Evolutionary conservation across 768 basidiomycete genomes (phyloP), one percentile per base, ranked within the genome.

Genomic region (Lyophyllum atratum): DNA sequence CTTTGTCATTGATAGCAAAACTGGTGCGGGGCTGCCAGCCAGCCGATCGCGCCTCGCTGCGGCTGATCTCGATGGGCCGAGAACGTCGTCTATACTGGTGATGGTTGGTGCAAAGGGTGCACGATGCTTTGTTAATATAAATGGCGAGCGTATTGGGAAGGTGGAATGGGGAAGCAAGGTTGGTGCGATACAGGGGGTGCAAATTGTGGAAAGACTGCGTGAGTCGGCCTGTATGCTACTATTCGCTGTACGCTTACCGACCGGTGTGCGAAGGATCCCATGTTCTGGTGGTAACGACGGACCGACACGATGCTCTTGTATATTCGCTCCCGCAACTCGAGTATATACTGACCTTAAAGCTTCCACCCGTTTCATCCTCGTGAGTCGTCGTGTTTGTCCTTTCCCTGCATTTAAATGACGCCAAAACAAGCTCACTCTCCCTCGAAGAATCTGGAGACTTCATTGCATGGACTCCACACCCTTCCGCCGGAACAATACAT

Each of bases 301-400:
- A 82, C 60, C 72, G 66, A 49, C 72, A 77, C 12, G 74, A 81
- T 33, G 77, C 69, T 2, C 70, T 84, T 6, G 73, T 83, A 4
- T 89, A 87, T 70, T 85, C 89, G 2, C 72, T 90, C 26, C 89
- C 89, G 25, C 72, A 77, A 62, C 75, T 90, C 34, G 85, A 89
- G 65, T 70, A 74, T 43, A 61, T 89, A 22, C 76, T 84, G 59
- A 82, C 79, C 1, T 52, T 80, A 40, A 68, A 73, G 49, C 68
- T 78, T 25, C 74, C 76, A 24, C 59, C 67, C 19, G 55, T 68
- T 19, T 65, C 71, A 15, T 64, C 70, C 14, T 58, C 71, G 81
- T 80, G 59, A 62, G 75, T 64, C 21, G 17, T 49, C 12, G 25
- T 29, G 26, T 8, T 11, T 25, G 7, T 53, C 6, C 10, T 15